Conservation (phyloP, 257 asterid genomes). For the Solanum stenotomum region DNA sequence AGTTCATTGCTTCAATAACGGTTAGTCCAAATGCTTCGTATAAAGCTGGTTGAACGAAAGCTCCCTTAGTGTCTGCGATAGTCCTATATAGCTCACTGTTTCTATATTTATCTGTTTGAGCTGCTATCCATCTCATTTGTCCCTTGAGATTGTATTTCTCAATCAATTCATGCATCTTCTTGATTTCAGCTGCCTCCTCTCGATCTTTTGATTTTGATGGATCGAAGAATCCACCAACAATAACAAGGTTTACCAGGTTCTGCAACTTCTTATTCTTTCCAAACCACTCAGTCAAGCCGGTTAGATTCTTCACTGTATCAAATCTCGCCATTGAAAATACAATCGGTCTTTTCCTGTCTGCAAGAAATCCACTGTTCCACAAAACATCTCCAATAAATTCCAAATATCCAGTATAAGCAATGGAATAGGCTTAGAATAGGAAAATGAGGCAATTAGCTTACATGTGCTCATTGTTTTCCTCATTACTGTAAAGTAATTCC, state of each 20-base stretch:
- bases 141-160: slow-evolving; percentile 60
- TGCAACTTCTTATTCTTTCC: slow-evolving; percentile 57
- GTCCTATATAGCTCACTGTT: slow-evolving; percentile 71
- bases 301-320: slow-evolving; percentile 64
- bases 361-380: slow-evolving; percentile 55
- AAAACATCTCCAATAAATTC: background rate
- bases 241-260: slow-evolving; percentile 60
- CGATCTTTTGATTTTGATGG: slow-evolving; percentile 74
- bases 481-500: slow-evolving; percentile 48
- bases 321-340: slow-evolving; percentile 87
- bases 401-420: background rate
- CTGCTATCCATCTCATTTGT: slow-evolving; percentile 86
- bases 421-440: background rate
- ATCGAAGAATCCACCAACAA: slow-evolving; percentile 76
- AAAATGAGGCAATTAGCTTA: slow-evolving; percentile 19
- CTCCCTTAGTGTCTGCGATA: slow-evolving; percentile 80
- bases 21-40: slow-evolving; percentile 90
- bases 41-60: slow-evolving; percentile 79
- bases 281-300: slow-evolving; percentile 81
- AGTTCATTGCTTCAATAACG: slow-evolving; percentile 83
- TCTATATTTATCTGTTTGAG: slow-evolving; percentile 71
- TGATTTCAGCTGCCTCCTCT: slow-evolving; percentile 81
- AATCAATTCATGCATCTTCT: slow-evolving; percentile 70
- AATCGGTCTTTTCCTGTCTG: slow-evolving; percentile 62
- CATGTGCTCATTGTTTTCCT: slow-evolving; percentile 66